Evolutionary conservation across 768 basidiomycete genomes (phyloP).

Genomic region (Tylopilus plumbeoviolaceoides): DNA sequence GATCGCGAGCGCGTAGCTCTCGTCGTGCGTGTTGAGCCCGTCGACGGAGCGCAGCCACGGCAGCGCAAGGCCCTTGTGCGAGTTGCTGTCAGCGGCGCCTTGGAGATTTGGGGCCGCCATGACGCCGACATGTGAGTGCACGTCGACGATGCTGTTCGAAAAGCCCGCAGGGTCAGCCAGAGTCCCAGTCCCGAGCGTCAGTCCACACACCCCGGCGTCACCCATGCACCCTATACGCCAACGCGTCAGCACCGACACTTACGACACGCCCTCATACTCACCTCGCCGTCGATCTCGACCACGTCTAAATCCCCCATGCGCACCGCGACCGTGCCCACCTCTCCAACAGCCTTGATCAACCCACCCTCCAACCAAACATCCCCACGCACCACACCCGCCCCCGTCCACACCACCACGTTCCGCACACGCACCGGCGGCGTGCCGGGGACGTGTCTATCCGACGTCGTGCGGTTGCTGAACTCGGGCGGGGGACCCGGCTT

Average conservation of each 20-base stretch:
- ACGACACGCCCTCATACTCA: conserved; percentile 2
- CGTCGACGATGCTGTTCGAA: conserved; percentile 38
- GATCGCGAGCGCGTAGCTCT: conserved; percentile 50
- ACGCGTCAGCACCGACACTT: neutral
- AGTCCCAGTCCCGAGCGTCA: neutral
- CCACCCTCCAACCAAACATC: conserved; percentile 64
- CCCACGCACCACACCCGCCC: conserved; percentile 57
- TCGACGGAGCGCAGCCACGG: conserved; percentile 71
- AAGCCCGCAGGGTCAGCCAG: neutral
- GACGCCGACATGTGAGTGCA: conserved; percentile 58
- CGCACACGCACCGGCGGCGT: conserved; percentile 52
- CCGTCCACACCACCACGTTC: conserved; percentile 82
- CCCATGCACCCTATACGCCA: conserved; percentile 52
- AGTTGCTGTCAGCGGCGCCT: conserved; percentile 55
- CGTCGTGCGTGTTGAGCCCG: conserved; percentile 73
- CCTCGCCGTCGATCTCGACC: conserved; percentile 41
- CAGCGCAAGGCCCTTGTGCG: conserved; percentile 36
- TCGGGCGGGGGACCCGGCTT: conserved; percentile 41
- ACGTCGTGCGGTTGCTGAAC: conserved; percentile 46
- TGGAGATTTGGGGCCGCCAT: conserved; percentile 32
- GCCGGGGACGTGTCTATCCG: conserved; percentile 53
- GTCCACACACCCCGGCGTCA: conserved; percentile 44
- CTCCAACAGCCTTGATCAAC: conserved; percentile 53
- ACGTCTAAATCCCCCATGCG: conserved; percentile 8
- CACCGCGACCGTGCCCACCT: neutral